These are phyloP conservation scores for Cryptococcus sp. DNA, from an alignment of 1,284 basidiomycete species.

Conservation along the genomic window DNA sequence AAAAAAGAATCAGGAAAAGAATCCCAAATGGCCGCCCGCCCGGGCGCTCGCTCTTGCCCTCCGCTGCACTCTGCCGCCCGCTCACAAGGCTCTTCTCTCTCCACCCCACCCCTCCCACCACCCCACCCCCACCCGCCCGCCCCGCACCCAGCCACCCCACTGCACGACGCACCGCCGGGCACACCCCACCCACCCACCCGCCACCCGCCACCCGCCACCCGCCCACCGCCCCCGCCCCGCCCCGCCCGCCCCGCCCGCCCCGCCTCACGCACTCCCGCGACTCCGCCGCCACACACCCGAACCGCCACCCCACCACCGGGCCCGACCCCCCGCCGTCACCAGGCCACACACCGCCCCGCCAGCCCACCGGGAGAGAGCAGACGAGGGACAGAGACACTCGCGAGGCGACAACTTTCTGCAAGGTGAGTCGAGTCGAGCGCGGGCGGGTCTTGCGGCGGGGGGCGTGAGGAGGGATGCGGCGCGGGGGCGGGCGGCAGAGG, in stretches of 20 bases:
- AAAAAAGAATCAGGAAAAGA: neutral
- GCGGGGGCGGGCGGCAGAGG: too few species aligned
- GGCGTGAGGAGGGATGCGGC: too few species aligned
- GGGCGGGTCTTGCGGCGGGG: too few species aligned
- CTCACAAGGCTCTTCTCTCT: neutral
- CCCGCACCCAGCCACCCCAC: neutral
- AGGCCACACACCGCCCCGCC: too few species aligned
- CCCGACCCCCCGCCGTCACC: too few species aligned
- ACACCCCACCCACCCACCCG: neutral
- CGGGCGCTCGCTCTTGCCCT: neutral
- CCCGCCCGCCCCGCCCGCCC: neutral
- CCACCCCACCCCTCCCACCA: neutral
- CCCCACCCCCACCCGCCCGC: neutral
- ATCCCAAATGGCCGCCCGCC: neutral
- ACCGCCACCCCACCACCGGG: too few species aligned
- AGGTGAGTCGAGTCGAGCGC: too few species aligned
- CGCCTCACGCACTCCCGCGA: neutral
- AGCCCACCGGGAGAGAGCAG: too few species aligned
- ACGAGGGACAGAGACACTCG: too few species aligned
- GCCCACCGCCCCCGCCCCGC: too few species aligned
- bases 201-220: neutral
- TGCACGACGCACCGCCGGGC: neutral
- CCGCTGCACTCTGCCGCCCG: neutral
- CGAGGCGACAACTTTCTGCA: too few species aligned
- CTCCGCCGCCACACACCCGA: neutral